phyloP scores from a whole-genome alignment of 345 rosid genomes.

The Combretum micranthum region DNA sequence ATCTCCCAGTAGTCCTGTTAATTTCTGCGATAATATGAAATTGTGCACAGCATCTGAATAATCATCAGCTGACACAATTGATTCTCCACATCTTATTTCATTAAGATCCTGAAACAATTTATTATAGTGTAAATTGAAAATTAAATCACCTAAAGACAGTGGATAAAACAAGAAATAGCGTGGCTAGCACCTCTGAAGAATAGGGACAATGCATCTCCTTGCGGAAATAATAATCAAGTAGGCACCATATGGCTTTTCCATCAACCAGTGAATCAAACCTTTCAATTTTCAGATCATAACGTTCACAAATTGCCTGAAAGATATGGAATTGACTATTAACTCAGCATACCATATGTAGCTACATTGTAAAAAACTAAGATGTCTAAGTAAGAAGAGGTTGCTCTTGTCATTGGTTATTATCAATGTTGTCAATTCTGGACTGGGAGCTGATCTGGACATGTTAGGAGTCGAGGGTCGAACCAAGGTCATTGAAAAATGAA shows the following conservation, averaged over 20 bases:
- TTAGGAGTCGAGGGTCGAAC: too few relatives aligned
- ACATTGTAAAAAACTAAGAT: too few relatives aligned
- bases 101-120: slow-evolving; percentile 30
- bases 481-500: too few relatives aligned
- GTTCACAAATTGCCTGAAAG: slow-evolving; percentile 58
- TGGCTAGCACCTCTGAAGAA: slow-evolving; percentile 37
- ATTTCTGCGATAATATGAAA: slow-evolving; percentile 72
- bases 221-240: slow-evolving; percentile 86
- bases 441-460: too few relatives aligned
- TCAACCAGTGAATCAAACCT: slow-evolving; percentile 54
- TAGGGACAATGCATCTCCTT: slow-evolving; percentile 63
- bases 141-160: neutral
- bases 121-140: too few relatives aligned
- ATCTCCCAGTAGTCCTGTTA: slow-evolving; percentile 67
- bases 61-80: slow-evolving; percentile 57
- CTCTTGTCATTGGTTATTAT: too few relatives aligned
- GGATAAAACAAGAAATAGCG: slow-evolving; percentile 10
- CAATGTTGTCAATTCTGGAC: too few relatives aligned
- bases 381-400: too few relatives aligned
- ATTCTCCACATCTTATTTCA: slow-evolving; percentile 43
- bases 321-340: too few relatives aligned
- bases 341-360: too few relatives aligned
- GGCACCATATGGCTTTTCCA: slow-evolving; percentile 94
- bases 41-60: slow-evolving; percentile 81
- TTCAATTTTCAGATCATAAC: slow-evolving; percentile 46